phyloP scores from a whole-genome alignment of 2,329 filamentous ascomycete genomes.

The Phaeosphaeriaceae sp. region DNA sequence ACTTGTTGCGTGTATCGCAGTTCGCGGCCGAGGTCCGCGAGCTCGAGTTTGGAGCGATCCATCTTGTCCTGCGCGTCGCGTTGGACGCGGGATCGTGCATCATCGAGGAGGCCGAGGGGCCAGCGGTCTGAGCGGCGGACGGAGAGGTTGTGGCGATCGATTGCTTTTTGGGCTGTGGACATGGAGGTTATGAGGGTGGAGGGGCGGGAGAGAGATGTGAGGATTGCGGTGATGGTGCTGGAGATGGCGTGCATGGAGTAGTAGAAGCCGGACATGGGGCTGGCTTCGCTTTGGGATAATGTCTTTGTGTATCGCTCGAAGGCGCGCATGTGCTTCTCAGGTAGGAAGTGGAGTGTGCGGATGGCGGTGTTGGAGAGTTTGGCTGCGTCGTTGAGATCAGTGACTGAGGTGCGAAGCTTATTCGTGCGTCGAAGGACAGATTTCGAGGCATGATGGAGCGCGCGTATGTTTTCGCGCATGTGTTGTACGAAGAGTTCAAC shows the following conservation, averaged over 20 bases:
- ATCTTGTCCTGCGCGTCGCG: constrained; percentile 86
- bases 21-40: constrained; percentile 77
- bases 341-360: constrained; percentile 69
- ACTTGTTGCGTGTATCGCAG: constrained; percentile 91
- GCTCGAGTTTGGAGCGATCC: constrained; percentile 71
- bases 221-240: constrained; percentile 80
- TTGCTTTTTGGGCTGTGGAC: constrained; percentile 72
- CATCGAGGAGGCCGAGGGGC: constrained; percentile 83
- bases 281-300: constrained; percentile 71
- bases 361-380: constrained; percentile 59
- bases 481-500: constrained; percentile 93
- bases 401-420: constrained; percentile 67
- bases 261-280: constrained; percentile 76
- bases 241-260: constrained; percentile 80
- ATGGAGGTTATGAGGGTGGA: constrained; percentile 79
- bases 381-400: constrained; percentile 73
- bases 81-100: constrained; percentile 80
- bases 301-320: constrained; percentile 74
- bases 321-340: constrained; percentile 69
- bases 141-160: constrained; percentile 78
- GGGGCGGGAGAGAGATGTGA: constrained; percentile 79
- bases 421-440: constrained; percentile 82
- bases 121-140: constrained; percentile 77
- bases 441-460: constrained; percentile 82
- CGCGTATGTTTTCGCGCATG: constrained; percentile 85